Conservation (phyloP, 768 basidiomycete species). For the Phylloporus sp. region DNA sequence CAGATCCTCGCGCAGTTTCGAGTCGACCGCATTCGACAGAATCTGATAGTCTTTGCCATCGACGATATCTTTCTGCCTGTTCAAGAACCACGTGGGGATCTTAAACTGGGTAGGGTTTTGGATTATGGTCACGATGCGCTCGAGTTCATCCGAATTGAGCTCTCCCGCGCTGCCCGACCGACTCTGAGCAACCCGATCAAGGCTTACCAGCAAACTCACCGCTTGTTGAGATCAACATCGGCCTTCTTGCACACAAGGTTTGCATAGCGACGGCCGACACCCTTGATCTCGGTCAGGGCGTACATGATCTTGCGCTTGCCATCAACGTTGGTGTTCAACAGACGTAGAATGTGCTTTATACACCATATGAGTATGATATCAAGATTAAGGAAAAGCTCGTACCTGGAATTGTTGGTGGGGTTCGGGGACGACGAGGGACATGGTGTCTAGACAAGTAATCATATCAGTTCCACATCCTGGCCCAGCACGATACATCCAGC, state of each 20-base stretch:
- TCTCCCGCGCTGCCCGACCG: conserved; percentile 77
- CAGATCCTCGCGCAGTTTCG: conserved; percentile 95
- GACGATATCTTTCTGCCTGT: conserved; percentile 96
- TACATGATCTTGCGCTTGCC: conserved; percentile 99
- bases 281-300: conserved; percentile 99
- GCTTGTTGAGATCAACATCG: conserved; percentile 97
- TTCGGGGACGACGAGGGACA: conserved; percentile 98
- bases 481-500: conserved; percentile 19
- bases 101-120: conserved; percentile 99
- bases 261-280: conserved; percentile 97
- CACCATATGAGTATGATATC: conserved; percentile 3
- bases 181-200: conserved; percentile 2
- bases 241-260: conserved; percentile 99
- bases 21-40: conserved; percentile 94
- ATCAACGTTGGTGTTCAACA: conserved; percentile 99
- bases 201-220: conserved; percentile 50
- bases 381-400: conserved; percentile 13
- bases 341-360: conserved; percentile 92
- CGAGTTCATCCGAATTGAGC: conserved; percentile 98
- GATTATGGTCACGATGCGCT: conserved; percentile 98
- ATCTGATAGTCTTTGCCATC: conserved; percentile 97
- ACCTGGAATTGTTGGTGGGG: conserved; percentile 95
- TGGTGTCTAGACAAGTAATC: conserved; percentile 32
- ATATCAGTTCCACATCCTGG: conserved; percentile 16
- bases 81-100: conserved; percentile 98